phyloP scores from a whole-genome alignment of 345 rosid genomes.

The Pelargonium nanum region DNA sequence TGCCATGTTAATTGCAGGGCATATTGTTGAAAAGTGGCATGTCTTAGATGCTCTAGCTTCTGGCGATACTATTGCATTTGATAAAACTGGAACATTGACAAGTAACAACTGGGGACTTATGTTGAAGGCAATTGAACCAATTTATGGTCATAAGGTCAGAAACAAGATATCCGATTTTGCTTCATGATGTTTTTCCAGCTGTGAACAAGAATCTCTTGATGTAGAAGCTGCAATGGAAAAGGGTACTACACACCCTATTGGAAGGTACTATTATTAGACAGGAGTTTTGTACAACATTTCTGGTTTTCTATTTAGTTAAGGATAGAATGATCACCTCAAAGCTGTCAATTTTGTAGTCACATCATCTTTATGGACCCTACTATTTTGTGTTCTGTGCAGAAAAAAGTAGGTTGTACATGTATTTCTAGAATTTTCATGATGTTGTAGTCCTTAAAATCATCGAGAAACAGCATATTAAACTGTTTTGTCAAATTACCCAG shows the following conservation, averaged over 20 bases:
- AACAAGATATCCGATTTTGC: constrained; percentile 16
- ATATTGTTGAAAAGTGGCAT: constrained; percentile 89
- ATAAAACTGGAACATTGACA: constrained; percentile 97
- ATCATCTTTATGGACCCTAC: not conserved
- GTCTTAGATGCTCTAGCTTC: constrained; percentile 90
- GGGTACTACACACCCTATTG: constrained; percentile 99
- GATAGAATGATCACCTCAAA: not conserved
- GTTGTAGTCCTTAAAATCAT: too few relatives aligned
- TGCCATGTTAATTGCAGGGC: constrained; percentile 37
- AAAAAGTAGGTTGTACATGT: too few relatives aligned
- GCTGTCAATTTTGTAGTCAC: not conserved
- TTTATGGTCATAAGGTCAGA: constrained; percentile 58
- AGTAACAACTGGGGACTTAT: constrained; percentile 90
- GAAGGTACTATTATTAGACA: constrained; percentile 49
- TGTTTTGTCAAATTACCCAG: too few relatives aligned
- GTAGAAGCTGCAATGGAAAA: constrained; percentile 99
- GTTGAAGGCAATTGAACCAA: constrained; percentile 91
- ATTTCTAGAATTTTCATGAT: too few relatives aligned
- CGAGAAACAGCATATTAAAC: too few relatives aligned
- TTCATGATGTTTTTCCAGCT: constrained; percentile 70
- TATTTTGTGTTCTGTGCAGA: too few relatives aligned
- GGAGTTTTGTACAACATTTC: too few relatives aligned
- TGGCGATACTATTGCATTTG: constrained; percentile 89
- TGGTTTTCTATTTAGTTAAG: not conserved
- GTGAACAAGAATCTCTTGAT: constrained; percentile 97